These are phyloP conservation scores for Aurantiochytrium sp. DNA, from an alignment of 108 stramenopile genomes.

Conservation along the genomic window DNA sequence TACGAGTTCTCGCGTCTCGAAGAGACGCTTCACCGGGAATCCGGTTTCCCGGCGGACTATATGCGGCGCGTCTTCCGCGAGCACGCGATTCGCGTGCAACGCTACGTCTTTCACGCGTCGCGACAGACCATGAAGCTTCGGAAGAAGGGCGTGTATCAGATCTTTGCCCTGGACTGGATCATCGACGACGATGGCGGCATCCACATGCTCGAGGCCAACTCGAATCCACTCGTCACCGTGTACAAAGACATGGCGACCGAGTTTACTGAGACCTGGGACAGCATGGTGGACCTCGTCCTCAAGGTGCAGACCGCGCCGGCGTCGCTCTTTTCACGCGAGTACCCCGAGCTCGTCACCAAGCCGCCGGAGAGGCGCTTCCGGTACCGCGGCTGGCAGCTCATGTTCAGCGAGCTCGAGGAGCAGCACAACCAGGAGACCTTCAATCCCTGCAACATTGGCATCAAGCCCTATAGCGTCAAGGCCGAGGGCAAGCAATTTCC, in stretches of 20 bases:
- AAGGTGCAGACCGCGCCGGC: conserved; percentile 10
- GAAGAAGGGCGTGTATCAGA: conserved; percentile 21
- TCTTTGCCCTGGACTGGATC: conserved; percentile 25
- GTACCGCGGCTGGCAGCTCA: conserved; percentile 4
- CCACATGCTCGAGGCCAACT: conserved; percentile 29
- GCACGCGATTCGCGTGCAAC: not conserved
- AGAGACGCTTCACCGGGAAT: not conserved
- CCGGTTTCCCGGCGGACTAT: not conserved
- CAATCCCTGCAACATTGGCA: not conserved
- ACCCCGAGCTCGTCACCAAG: not conserved
- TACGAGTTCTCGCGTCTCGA: not conserved
- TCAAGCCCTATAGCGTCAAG: not conserved
- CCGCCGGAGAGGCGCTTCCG: not conserved
- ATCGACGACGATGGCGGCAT: conserved; percentile 11
- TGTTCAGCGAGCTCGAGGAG: conserved; percentile 26
- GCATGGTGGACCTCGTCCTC: not conserved
- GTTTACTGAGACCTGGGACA: conserved; percentile 30
- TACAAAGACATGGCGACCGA: not conserved
- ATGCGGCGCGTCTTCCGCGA: not conserved
- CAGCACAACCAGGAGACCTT: not conserved
- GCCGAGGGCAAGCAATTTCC: not conserved
- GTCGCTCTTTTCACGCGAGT: not conserved
- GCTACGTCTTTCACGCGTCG: conserved; percentile 9
- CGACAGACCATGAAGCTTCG: not conserved
- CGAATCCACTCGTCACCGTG: conserved; percentile 1